A percentile compares a stretch with the other conserved stretches of the same genome.
Conservation (phyloP, 225 moss, liverwort and hornwort genomes). For the Physcomitrellopsis africana region DNA sequence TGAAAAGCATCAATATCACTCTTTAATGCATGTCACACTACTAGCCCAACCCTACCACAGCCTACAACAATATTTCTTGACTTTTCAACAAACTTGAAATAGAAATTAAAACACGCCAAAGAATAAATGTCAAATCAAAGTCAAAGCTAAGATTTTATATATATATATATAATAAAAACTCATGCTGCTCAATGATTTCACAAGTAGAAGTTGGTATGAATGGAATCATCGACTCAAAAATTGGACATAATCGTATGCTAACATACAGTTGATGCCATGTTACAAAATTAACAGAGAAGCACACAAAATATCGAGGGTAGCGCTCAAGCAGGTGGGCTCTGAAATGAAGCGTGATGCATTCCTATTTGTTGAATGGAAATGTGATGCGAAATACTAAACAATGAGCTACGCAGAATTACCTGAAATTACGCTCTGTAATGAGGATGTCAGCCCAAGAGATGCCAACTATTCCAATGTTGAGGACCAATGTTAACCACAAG, state of each 20-base stretch:
- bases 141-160: not conserved
- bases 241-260: not conserved
- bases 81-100: not conserved
- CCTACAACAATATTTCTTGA: conserved; percentile 5
- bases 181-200: conserved; percentile 1
- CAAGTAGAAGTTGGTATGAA: conserved; percentile 15
- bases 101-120: conserved; percentile 1
- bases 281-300: conserved; percentile 8
- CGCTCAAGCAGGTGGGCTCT: conserved; percentile 9
- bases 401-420: conserved; percentile 33
- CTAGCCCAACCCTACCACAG: conserved; percentile 17
- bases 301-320: not conserved
- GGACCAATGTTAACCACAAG: conserved; percentile 42
- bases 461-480: conserved; percentile 38
- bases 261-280: not conserved
- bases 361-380: not conserved
- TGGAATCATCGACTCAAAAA: not conserved
- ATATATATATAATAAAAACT: not conserved
- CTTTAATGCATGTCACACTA: not conserved
- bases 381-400: conserved; percentile 3
- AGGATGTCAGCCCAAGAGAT: conserved; percentile 49
- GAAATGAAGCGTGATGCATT: not conserved
- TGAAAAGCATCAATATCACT: conserved; percentile 18
- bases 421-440: conserved; percentile 46
- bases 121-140: not conserved